Evolutionary conservation across 345 rosid genomes (phyloP).

Genomic region (Noccaea bulbosa): DNA sequence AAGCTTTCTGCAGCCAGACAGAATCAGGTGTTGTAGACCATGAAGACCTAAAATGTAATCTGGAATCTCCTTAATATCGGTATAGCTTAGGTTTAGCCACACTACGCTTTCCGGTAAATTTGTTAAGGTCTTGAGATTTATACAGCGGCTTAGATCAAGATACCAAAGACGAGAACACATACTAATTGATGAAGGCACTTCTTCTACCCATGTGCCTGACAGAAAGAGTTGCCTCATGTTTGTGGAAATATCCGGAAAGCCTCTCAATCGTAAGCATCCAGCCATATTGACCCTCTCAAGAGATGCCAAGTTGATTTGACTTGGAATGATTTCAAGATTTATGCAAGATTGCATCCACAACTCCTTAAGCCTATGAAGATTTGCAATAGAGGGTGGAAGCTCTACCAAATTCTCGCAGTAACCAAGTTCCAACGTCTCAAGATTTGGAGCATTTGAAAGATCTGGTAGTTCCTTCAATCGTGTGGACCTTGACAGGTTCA

Average conservation of each 20-base stretch:
- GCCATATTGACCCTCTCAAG: not conserved
- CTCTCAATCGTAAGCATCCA: not conserved
- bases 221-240: not conserved
- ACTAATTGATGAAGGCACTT: not conserved
- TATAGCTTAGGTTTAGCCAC: not conserved
- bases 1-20: not conserved
- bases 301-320: not conserved
- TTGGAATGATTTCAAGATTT: not conserved
- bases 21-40: not conserved
- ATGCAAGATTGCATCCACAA: not conserved
- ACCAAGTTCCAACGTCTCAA: not conserved
- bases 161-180: not conserved
- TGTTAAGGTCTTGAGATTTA: not conserved
- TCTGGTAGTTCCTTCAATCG: constrained; percentile 4
- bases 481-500: not conserved
- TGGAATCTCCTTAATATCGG: not conserved
- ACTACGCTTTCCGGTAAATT: not conserved
- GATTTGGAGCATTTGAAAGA: not conserved
- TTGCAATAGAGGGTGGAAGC: not conserved
- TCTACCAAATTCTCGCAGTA: not conserved
- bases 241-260: not conserved
- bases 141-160: not conserved
- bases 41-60: not conserved
- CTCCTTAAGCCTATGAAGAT: not conserved
- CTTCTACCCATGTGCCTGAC: not conserved